Percentiles rank a stretch among this genome's conserved stretches.
phyloP scores from a whole-genome alignment of 2,329 filamentous ascomycete species.

The Septoria linicola region DNA sequence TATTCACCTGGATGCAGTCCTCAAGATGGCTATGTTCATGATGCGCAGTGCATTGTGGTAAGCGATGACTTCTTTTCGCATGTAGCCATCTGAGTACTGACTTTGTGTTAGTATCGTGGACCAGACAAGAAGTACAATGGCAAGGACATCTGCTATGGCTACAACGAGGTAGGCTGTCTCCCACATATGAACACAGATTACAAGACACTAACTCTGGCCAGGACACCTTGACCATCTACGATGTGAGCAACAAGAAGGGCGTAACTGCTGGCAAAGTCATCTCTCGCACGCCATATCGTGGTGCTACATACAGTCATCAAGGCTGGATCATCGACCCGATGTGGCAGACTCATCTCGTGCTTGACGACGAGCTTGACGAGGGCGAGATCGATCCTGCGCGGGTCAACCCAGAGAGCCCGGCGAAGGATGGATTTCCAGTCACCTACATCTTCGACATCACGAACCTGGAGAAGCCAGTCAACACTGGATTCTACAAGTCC shows the following conservation, averaged over 20 bases:
- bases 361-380: conserved; percentile 58
- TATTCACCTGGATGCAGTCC: conserved; percentile 51
- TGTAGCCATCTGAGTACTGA: not conserved
- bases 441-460: conserved; percentile 55
- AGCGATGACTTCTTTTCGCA: not conserved
- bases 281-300: conserved; percentile 51
- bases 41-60: conserved; percentile 52
- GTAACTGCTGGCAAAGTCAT: conserved; percentile 41
- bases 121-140: conserved; percentile 48
- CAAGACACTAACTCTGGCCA: not conserved
- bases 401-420: conserved; percentile 18
- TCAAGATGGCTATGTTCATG: conserved; percentile 57
- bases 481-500: conserved; percentile 43
- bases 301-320: conserved; percentile 54
- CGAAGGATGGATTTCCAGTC: conserved; percentile 20
- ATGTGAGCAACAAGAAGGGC: conserved; percentile 47
- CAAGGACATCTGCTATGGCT: conserved; percentile 53
- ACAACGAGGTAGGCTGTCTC: conserved; percentile 45
- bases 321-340: conserved; percentile 52
- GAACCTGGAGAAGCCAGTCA: conserved; percentile 45
- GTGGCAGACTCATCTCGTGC: conserved; percentile 46
- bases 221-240: conserved; percentile 48
- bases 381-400: conserved; percentile 13
- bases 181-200: not conserved
- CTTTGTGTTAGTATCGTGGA: conserved; percentile 42